A percentile compares a stretch with the other conserved stretches of the same genome.
These are phyloP conservation scores for Sporothrix protearum DNA, from an alignment of 2,329 filamentous ascomycete genomes.

Conservation along the genomic window DNA sequence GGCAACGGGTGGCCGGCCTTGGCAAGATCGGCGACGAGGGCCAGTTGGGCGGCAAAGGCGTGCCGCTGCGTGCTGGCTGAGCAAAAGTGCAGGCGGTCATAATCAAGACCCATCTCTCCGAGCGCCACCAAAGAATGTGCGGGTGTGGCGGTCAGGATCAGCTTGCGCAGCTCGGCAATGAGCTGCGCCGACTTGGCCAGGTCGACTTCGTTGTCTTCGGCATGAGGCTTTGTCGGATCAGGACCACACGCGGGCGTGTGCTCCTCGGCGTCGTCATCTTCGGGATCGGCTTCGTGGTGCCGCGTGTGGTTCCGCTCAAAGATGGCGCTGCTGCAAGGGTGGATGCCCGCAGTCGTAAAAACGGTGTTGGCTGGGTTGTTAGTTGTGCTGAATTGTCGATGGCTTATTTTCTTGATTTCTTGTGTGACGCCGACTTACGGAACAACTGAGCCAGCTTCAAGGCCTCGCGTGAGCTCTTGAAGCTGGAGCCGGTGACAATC, in stretches of 20 bases:
- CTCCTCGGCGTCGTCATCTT: constrained; percentile 39
- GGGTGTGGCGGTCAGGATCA: constrained; percentile 59
- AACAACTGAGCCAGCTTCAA: constrained; percentile 69
- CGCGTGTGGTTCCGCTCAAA: constrained; percentile 59
- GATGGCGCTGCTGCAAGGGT: constrained; percentile 80
- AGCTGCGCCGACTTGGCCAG: constrained; percentile 44
- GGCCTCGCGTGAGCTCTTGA: constrained; percentile 72
- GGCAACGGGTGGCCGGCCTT: constrained; percentile 62
- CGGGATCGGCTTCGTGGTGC: constrained; percentile 44
- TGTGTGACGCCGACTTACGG: constrained; percentile 45
- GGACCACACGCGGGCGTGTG: constrained; percentile 54
- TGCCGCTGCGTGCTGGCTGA: constrained; percentile 74
- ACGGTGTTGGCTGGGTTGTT: constrained; percentile 64
- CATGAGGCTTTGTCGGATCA: constrained; percentile 44
- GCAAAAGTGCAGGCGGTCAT: constrained; percentile 83
- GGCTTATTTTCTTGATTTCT: neutral
- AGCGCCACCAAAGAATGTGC: constrained; percentile 65
- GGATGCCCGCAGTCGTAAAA: constrained; percentile 88
- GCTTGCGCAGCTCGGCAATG: constrained; percentile 57
- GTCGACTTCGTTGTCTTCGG: constrained; percentile 47
- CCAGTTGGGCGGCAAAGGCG: constrained; percentile 79
- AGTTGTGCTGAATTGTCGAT: no score
- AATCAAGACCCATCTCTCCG: constrained; percentile 94
- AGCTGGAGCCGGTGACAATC: constrained; percentile 88
- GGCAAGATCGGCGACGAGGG: constrained; percentile 64